Evolutionary conservation across 805 yeast genomes (phyloP), one percentile per base, ranked within the genome.

Genomic region (Ogataea glucozyma): DNA sequence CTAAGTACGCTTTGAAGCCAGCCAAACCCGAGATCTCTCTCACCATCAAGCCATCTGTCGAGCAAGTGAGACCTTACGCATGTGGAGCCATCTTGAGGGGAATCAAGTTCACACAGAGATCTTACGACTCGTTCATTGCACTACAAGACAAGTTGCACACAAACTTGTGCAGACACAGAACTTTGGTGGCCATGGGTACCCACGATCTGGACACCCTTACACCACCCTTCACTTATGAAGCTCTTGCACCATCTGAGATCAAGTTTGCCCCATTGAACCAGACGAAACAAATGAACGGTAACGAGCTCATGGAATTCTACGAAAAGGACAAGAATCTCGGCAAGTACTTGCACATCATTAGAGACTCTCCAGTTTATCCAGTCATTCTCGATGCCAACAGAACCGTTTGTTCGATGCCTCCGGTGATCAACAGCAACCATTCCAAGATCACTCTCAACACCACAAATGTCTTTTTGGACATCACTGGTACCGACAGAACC

Each of bases 111-210:
- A 86, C 85, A 46, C 84, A 83, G 61, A 80, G 95, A 67, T 73
- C 86, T 12, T 93, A 95, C 65, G 95, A 89, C 46, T 90, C 98
- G 4, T 93, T 93, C 74, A 91, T 93, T 59, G 85, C 96, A 21
- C 73, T 93, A 57, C 99, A 93, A 70, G 99, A 93, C 67, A 93
- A 93, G 68, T 75, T 93, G 54, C 99, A 93, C 71, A 73, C 95
- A 49, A 93, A 93, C 66, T 72, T 93, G 60, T 91, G 99, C 69
- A 91, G 99, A 74, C 87, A 91, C 69, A 87, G 99, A 77, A 84
- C 96, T 24, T 77, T 93, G 56, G 99, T 93, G 43, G 98, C 99
- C 38, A 89, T 91, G 76, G 99, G 99, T 58, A 93, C 99, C 41
- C 99, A 93, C 62, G 98, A 93, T 67, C 74, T 84, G 49, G 95